Percentiles rank a stretch among this genome's conserved stretches.
phyloP scores from a whole-genome alignment of 495 filamentous ascomycete genomes.

The Hypoxylon cercidicola region DNA sequence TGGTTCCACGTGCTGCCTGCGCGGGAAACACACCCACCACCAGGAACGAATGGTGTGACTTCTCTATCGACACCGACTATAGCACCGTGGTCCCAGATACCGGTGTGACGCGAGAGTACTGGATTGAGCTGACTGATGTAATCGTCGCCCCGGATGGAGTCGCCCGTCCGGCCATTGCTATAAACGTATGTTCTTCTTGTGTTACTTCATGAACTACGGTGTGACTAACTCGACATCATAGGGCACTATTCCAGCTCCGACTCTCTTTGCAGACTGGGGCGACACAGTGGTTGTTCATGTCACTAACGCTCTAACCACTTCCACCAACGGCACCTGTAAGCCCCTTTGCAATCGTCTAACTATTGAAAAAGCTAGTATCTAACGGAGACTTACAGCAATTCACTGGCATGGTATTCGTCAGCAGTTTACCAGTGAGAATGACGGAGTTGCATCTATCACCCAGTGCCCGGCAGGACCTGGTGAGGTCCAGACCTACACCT shows the following conservation, averaged over 20 bases:
- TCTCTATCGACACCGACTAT: constrained; percentile 67
- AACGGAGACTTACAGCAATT: constrained; percentile 40
- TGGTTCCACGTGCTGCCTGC: constrained; percentile 45
- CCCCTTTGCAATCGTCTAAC: background rate
- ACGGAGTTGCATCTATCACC: constrained; percentile 59
- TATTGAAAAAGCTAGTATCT: background rate
- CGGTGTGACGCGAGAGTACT: constrained; percentile 58
- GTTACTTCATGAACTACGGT: background rate
- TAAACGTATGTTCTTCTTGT: constrained; percentile 49
- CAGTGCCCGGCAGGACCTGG: constrained; percentile 62
- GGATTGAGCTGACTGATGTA: constrained; percentile 55
- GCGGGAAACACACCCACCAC: constrained; percentile 55
- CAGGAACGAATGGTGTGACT: constrained; percentile 49
- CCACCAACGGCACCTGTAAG: constrained; percentile 39
- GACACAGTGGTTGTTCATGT: constrained; percentile 52
- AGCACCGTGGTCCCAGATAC: constrained; percentile 57
- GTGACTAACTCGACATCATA: constrained; percentile 11
- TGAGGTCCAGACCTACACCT: constrained; percentile 61
- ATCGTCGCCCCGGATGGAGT: constrained; percentile 63
- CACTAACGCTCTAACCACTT: constrained; percentile 33
- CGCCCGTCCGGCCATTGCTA: constrained; percentile 49
- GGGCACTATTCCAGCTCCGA: constrained; percentile 56
- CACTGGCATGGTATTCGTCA: constrained; percentile 66
- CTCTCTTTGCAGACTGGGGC: constrained; percentile 57
- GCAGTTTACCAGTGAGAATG: constrained; percentile 49